Conservation (phyloP, 2,329 filamentous ascomycete species). For the Pseudocercospora fijiensis region DNA sequence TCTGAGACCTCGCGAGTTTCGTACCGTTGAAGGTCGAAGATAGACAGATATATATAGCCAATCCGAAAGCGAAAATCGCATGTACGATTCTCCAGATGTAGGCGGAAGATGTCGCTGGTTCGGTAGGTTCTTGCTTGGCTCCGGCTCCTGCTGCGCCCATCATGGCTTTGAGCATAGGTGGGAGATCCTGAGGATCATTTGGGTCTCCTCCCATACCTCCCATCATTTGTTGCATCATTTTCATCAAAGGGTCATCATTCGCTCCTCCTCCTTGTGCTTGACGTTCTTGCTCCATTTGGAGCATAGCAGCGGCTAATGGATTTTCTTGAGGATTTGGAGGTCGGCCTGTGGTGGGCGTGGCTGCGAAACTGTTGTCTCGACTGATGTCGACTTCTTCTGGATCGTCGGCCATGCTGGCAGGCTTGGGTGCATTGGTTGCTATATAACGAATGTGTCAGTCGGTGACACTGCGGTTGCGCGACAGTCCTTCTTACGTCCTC, state of each 20-base stretch:
- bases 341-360: conserved; percentile 14
- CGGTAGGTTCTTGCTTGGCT: conserved; percentile 31
- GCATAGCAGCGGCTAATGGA: conserved; percentile 34
- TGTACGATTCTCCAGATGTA: conserved; percentile 72
- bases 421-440: conserved; percentile 35
- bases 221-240: conserved; percentile 62
- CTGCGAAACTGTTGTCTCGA: conserved; percentile 20
- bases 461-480: not conserved
- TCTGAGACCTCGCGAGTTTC: conserved; percentile 54
- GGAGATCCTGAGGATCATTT: conserved; percentile 44
- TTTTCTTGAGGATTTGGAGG: conserved; percentile 23
- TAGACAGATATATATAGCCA: conserved; percentile 69
- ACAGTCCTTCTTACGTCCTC: not conserved
- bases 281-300: conserved; percentile 33
- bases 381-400: conserved; percentile 72
- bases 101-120: conserved; percentile 44
- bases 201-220: conserved; percentile 36
- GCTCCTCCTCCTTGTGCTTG: conserved; percentile 20
- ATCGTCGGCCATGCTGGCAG: conserved; percentile 52
- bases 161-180: conserved; percentile 48
- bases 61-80: conserved; percentile 66
- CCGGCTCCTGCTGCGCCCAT: conserved; percentile 40
- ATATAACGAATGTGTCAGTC: conserved; percentile 19
- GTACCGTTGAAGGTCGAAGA: conserved; percentile 68
- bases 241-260: conserved; percentile 66